Percentiles rank a stretch among this genome's conserved stretches.
Evolutionary conservation across 2,329 filamentous ascomycete species (phyloP).

Genomic region (Nemania sp.): DNA sequence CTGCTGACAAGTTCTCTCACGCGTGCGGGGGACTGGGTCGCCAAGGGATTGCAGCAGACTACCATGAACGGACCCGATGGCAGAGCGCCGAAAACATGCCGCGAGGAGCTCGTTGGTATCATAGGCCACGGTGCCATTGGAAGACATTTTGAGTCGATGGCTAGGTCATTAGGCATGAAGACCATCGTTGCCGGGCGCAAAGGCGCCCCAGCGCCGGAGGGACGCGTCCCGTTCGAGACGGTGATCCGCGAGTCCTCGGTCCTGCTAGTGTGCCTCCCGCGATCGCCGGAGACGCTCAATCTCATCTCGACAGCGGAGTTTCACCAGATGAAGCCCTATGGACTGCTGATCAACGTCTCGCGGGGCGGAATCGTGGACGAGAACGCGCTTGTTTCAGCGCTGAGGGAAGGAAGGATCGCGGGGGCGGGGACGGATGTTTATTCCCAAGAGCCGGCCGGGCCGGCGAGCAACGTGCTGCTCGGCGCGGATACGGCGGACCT

Average conservation of each 20-base stretch:
- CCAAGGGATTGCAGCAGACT: constrained; percentile 33
- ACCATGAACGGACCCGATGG: constrained; percentile 34
- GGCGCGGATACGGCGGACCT: constrained; percentile 32
- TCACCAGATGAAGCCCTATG: constrained; percentile 31
- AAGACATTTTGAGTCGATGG: constrained; percentile 30
- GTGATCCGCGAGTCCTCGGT: constrained; percentile 36
- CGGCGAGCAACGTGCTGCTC: constrained; percentile 33
- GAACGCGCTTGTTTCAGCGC: constrained; percentile 34
- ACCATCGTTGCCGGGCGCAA: constrained; percentile 38
- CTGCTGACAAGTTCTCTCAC: constrained; percentile 39
- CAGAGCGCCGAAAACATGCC: constrained; percentile 34
- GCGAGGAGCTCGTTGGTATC: constrained; percentile 38
- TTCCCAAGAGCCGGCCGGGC: constrained; percentile 35
- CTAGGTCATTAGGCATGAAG: constrained; percentile 36
- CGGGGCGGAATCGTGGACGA: constrained; percentile 42
- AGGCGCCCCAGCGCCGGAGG: constrained; percentile 28
- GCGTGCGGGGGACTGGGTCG: constrained; percentile 37
- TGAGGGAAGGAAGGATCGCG: constrained; percentile 36
- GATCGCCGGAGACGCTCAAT: constrained; percentile 37
- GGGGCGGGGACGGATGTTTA: constrained; percentile 41
- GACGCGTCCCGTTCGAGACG: constrained; percentile 35
- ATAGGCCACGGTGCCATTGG: constrained; percentile 42
- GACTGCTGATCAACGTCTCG: constrained; percentile 40
- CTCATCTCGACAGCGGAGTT: constrained; percentile 36
- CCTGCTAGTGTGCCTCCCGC: constrained; percentile 38